phyloP scores from a whole-genome alignment of 139 green algal genomes.

The Coccomyxa sp. region DNA sequence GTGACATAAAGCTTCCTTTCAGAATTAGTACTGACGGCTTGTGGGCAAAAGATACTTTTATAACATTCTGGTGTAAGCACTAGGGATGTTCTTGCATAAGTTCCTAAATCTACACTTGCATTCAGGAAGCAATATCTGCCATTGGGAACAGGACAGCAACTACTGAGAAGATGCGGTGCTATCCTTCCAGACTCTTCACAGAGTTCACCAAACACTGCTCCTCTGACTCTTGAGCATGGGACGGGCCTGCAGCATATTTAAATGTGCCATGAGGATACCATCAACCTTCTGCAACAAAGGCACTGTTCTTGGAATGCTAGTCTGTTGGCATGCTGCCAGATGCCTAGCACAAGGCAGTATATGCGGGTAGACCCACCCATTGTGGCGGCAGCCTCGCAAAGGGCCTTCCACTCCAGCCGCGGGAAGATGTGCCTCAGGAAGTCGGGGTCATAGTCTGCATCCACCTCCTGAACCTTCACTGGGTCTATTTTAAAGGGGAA shows the following conservation, averaged over 20 bases:
- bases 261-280: too few species aligned
- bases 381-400: conserved; percentile 64
- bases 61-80: too few species aligned
- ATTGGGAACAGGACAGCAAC: not conserved
- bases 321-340: too few species aligned
- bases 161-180: too few species aligned
- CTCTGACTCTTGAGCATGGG: too few species aligned
- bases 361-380: conserved; percentile 19
- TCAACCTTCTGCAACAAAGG: too few species aligned
- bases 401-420: conserved; percentile 78
- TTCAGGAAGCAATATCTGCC: not conserved
- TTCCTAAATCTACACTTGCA: not conserved
- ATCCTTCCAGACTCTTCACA: too few species aligned
- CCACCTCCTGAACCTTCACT: conserved; percentile 52
- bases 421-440: conserved; percentile 90
- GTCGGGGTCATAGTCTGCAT: conserved; percentile 87
- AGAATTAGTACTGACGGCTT: not conserved
- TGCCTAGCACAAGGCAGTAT: too few species aligned
- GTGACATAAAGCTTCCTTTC: not conserved
- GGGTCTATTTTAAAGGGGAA: conserved; percentile 93
- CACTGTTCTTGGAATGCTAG: too few species aligned
- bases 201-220: not conserved
- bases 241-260: too few species aligned
- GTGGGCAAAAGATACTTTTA: not conserved
- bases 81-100: not conserved